phyloP scores from a whole-genome alignment of 1,139 yeast species.

The Kodamaea ohmeri region DNA sequence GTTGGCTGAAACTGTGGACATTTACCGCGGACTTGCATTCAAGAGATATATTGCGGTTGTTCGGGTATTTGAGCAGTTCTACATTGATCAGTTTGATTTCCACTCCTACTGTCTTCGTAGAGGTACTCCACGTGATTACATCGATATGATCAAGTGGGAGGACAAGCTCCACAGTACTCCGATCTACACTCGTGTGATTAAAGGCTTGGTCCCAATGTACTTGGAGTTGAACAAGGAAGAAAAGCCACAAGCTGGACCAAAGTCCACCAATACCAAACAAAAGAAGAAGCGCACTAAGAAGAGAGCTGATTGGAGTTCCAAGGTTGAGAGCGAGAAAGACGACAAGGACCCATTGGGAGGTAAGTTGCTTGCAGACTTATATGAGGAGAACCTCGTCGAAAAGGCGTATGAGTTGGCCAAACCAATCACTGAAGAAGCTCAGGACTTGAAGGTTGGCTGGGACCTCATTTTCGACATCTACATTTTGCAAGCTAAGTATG shows the following conservation, averaged over 20 bases:
- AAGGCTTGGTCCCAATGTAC: conserved; percentile 62
- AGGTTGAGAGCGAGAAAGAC: conserved; percentile 43
- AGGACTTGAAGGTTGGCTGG: conserved; percentile 34
- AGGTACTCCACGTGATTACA: conserved; percentile 84
- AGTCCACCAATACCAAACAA: conserved; percentile 23
- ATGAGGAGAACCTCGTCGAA: conserved; percentile 28
- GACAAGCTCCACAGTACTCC: conserved; percentile 69
- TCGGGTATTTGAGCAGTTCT: conserved; percentile 67
- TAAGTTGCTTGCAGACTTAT: conserved; percentile 32
- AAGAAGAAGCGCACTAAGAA: conserved; percentile 35
- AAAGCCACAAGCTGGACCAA: conserved; percentile 14
- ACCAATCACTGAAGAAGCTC: conserved; percentile 38
- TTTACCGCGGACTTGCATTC: conserved; percentile 66
- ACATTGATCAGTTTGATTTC: conserved; percentile 88
- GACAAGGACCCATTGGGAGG: conserved; percentile 52
- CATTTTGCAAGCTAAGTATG: conserved; percentile 41
- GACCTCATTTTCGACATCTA: conserved; percentile 39
- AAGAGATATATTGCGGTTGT: conserved; percentile 73
- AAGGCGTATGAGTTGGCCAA: conserved; percentile 29
- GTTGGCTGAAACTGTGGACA: conserved; percentile 34
- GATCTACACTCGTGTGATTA: conserved; percentile 64
- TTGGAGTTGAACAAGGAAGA: conserved; percentile 40
- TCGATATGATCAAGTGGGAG: conserved; percentile 78
- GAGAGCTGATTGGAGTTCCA: conserved; percentile 36
- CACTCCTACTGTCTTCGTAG: conserved; percentile 89